Evolutionary conservation across 495 filamentous ascomycete species (phyloP).

Genomic region (Penicillium antarcticum): DNA sequence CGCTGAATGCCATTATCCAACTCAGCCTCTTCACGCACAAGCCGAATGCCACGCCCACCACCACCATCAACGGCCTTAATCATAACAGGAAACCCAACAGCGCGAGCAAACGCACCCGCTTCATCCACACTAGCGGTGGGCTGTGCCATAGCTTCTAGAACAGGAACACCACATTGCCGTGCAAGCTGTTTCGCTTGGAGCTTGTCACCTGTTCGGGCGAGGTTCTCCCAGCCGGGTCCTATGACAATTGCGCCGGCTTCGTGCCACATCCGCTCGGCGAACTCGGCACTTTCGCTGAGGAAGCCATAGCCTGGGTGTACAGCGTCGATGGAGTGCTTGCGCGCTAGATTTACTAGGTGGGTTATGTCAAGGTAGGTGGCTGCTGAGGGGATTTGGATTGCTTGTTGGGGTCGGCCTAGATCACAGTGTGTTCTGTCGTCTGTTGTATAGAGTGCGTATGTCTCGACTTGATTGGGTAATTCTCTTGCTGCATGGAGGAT

Average conservation of each 20-base stretch:
- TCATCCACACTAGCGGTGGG: constrained; percentile 38
- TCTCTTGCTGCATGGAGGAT: constrained; percentile 57
- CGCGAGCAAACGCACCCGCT: constrained; percentile 39
- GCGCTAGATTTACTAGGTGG: constrained; percentile 40
- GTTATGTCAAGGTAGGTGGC: constrained; percentile 50
- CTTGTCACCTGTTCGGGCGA: constrained; percentile 55
- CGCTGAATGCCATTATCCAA: constrained; percentile 40
- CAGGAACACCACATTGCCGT: constrained; percentile 50
- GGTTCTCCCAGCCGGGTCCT: constrained; percentile 50
- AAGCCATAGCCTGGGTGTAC: constrained; percentile 65
- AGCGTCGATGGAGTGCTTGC: constrained; percentile 50
- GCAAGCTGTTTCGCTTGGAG: constrained; percentile 54
- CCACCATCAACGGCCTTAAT: constrained; percentile 54
- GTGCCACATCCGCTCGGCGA: constrained; percentile 49
- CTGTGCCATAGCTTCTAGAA: constrained; percentile 45
- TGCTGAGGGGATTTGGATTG: constrained; percentile 46
- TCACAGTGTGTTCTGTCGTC: constrained; percentile 53
- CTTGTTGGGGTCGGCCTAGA: constrained; percentile 41
- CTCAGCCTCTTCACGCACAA: constrained; percentile 34
- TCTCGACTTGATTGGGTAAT: constrained; percentile 43
- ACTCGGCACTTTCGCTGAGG: constrained; percentile 55
- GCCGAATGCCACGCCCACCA: constrained; percentile 49
- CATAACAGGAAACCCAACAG: constrained; percentile 54
- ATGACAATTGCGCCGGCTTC: constrained; percentile 49
- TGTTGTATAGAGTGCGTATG: constrained; percentile 50